Evolutionary conservation across 441 rosid genomes (phyloP), one percentile per base, ranked within the genome.

Genomic region (Breynia disticha): DNA sequence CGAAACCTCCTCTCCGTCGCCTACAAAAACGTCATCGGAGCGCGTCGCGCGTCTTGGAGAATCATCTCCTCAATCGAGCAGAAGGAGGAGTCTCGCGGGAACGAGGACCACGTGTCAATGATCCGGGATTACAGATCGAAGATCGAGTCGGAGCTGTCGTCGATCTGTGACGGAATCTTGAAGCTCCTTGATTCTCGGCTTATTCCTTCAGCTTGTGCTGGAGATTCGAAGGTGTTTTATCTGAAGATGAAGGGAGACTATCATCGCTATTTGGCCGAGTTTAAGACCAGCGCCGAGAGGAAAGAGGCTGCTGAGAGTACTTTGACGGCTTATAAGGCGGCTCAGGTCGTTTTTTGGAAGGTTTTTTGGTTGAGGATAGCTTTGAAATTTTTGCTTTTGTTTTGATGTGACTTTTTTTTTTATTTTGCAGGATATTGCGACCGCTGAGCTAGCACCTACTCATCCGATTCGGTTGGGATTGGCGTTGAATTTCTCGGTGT

Each of bases 241-340:
- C 74, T 90, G 52, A 90, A 90, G 75, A 90, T 89, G 97, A 89
- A 86, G 75, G 97, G 97, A 16, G 97, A 89, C 56, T 89, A 89
- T 66, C 82, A 84, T 63, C 72, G 95, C 62, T 89, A 89, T 62
- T 82, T 89, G 17, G 97, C 97, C 8, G 97, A 89, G 72, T 89
- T 89, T 65, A 86, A 86, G 82, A 82, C 86, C 49, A 78, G 85
- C 6, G 72, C 89, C 39, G 97, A 89, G 74, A 77, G 94, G 79
- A 89, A 89, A 72, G 97, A 89, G 52, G 94, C 95, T 64, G 95
- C 97, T 16, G 97, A 89, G 75, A 86, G 83, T 62, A 89, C 97
- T 64, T 75, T 89, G 54, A 60, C 83, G 65, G 97, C 94, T 18
- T 89, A 89, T 72, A 89, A 89, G 78, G 72, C 97, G 20, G 95